A percentile compares a stretch with the other conserved stretches of the same genome.
These are phyloP conservation scores for Suillus plorans DNA, from an alignment of 768 basidiomycete genomes.

Conservation along the genomic window DNA sequence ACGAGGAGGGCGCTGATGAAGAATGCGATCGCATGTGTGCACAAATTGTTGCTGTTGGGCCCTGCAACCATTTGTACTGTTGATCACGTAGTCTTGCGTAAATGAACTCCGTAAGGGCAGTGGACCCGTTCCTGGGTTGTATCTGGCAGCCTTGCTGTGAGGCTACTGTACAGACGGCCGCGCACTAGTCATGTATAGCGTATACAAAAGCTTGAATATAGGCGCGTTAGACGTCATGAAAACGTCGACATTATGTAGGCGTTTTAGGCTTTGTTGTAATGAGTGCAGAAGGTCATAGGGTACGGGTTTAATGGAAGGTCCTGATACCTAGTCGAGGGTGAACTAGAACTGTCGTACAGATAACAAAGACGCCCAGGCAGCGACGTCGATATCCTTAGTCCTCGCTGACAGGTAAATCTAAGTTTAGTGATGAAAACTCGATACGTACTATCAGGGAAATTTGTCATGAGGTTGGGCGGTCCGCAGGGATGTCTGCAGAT, in stretches of 20 bases:
- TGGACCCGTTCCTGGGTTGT: conserved; percentile 55
- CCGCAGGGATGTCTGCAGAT: conserved; percentile 5
- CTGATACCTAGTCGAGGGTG: conserved; percentile 14
- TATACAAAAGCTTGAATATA: conserved; percentile 22
- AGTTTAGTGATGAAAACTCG: conserved; percentile 10
- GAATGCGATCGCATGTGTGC: neutral
- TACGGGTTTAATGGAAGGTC: conserved; percentile 32
- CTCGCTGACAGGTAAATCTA: conserved; percentile 6
- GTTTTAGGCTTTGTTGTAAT: conserved; percentile 23
- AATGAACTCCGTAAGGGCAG: conserved; percentile 65
- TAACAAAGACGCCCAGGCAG: conserved; percentile 20
- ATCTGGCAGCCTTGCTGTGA: conserved; percentile 20
- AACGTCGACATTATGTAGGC: conserved; percentile 15
- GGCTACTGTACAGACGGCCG: conserved; percentile 7
- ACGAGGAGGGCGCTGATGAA: neutral
- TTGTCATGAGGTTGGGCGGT: conserved; percentile 1
- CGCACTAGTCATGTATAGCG: conserved; percentile 9
- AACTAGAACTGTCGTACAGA: conserved; percentile 14
- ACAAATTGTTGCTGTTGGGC: conserved; percentile 2
- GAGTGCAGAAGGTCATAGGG: conserved; percentile 39
- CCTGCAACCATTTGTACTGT: conserved; percentile 19
- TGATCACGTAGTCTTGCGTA: conserved; percentile 31
- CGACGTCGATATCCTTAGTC: conserved; percentile 10
- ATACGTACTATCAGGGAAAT: neutral
- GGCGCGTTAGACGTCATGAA: conserved; percentile 14